A percentile compares a stretch with the other conserved stretches of the same genome.
Conservation (phyloP, 805 yeast genomes). For the Priceomyces medius region DNA sequence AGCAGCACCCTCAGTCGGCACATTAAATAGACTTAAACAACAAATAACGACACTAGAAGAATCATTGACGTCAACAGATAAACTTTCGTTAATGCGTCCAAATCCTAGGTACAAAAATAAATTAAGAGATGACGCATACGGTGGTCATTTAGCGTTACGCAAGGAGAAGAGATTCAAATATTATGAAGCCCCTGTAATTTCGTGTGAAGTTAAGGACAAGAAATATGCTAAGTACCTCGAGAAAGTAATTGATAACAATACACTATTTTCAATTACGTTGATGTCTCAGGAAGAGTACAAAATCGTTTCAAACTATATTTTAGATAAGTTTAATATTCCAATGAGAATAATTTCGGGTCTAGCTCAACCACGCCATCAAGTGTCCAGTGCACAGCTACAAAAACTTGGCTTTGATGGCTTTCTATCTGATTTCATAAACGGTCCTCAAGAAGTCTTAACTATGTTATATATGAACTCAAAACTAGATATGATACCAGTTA, state of each 20-base stretch:
- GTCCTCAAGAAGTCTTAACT: conserved; percentile 67
- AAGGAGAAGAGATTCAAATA: conserved; percentile 41
- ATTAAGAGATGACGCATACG: conserved; percentile 40
- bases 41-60: conserved; percentile 13
- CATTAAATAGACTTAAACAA: conserved; percentile 13
- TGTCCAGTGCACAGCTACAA: conserved; percentile 31
- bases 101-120: conserved; percentile 28
- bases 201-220: conserved; percentile 53
- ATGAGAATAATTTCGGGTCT: conserved; percentile 47
- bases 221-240: conserved; percentile 57
- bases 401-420: conserved; percentile 77
- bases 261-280: conserved; percentile 65
- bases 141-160: conserved; percentile 42
- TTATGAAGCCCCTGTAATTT: conserved; percentile 73
- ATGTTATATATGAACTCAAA: conserved; percentile 62
- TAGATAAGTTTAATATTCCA: conserved; percentile 46
- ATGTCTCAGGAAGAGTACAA: conserved; percentile 49
- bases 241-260: conserved; percentile 50
- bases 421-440: conserved; percentile 65
- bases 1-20: conserved; percentile 12
- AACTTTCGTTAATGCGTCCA: conserved; percentile 45
- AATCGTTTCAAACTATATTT: conserved; percentile 38
- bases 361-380: conserved; percentile 19
- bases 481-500: conserved; percentile 60
- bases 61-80: conserved; percentile 47